phyloP scores from a whole-genome alignment of 352 stramenopile genomes.

The Globisporangium paddicum region DNA sequence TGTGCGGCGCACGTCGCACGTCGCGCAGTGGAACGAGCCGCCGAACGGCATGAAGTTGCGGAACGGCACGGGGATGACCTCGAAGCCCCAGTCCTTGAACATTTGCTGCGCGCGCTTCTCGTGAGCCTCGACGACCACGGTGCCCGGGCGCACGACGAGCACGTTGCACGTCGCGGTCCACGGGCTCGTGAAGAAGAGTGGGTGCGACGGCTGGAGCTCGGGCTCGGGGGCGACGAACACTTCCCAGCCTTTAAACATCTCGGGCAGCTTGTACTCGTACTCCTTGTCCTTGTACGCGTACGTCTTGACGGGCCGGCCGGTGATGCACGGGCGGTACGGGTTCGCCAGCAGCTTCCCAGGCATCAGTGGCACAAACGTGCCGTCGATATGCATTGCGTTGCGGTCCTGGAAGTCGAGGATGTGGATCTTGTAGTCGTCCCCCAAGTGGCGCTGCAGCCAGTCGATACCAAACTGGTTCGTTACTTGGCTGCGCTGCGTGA shows the following conservation, averaged over 20 bases:
- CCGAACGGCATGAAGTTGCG: conserved; percentile 90
- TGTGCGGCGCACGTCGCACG: conserved; percentile 78
- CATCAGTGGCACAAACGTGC: conserved; percentile 85
- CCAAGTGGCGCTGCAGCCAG: conserved; percentile 84
- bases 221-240: conserved; percentile 85
- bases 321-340: conserved; percentile 85
- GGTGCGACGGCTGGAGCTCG: conserved; percentile 70
- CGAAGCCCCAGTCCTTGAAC: conserved; percentile 89
- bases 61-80: conserved; percentile 86
- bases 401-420: conserved; percentile 89
- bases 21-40: conserved; percentile 88
- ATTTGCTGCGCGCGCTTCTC: conserved; percentile 74
- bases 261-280: conserved; percentile 83
- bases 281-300: conserved; percentile 88
- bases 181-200: conserved; percentile 88
- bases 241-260: conserved; percentile 92
- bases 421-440: conserved; percentile 83
- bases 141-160: conserved; percentile 75
- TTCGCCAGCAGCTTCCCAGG: conserved; percentile 85
- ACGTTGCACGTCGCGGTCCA: conserved; percentile 91
- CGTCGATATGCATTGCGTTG: conserved; percentile 91
- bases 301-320: conserved; percentile 75
- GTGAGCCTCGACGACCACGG: conserved; percentile 81
- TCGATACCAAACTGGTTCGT: conserved; percentile 90
- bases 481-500: conserved; percentile 89